A percentile compares a stretch with the other conserved stretches of the same genome.
Conservation (phyloP, 1,284 basidiomycete species). For the Rhodotorula sp. region DNA sequence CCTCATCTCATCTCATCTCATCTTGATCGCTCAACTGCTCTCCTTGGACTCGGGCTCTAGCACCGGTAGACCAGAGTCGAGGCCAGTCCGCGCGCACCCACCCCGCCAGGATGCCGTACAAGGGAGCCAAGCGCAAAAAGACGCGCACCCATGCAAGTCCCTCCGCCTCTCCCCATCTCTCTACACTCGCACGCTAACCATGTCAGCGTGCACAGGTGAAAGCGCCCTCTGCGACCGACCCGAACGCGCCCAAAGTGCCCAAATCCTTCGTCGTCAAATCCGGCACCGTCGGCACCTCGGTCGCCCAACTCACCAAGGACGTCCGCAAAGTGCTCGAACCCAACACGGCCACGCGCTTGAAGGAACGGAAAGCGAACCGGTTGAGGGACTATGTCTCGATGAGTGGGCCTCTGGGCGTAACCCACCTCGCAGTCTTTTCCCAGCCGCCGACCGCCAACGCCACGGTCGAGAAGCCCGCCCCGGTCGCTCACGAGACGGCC, state of each 20-base stretch:
- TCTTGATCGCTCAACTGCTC: no score
- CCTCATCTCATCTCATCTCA: no score
- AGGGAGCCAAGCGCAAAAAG: constrained; percentile 39
- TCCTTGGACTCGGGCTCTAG: no score
- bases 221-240: constrained; percentile 12
- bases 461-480: no score
- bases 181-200: neutral
- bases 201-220: constrained; percentile 19
- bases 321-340: constrained; percentile 96
- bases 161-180: neutral
- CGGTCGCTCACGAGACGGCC: no score
- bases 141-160: constrained; percentile 36
- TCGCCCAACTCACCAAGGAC: constrained; percentile 84
- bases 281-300: constrained; percentile 83
- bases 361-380: constrained; percentile 90
- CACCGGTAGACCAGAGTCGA: no score
- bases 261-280: constrained; percentile 84
- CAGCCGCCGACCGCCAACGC: constrained; percentile 32
- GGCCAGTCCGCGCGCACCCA: no score
- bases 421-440: constrained; percentile 83
- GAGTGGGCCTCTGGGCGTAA: constrained; percentile 85
- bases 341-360: constrained; percentile 72
- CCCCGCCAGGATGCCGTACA: constrained; percentile 30
- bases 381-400: constrained; percentile 92
- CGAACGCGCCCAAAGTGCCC: constrained; percentile 45